These are phyloP conservation scores for Epichloe baconii DNA, from an alignment of 2,329 filamentous ascomycete genomes.

Conservation along the genomic window DNA sequence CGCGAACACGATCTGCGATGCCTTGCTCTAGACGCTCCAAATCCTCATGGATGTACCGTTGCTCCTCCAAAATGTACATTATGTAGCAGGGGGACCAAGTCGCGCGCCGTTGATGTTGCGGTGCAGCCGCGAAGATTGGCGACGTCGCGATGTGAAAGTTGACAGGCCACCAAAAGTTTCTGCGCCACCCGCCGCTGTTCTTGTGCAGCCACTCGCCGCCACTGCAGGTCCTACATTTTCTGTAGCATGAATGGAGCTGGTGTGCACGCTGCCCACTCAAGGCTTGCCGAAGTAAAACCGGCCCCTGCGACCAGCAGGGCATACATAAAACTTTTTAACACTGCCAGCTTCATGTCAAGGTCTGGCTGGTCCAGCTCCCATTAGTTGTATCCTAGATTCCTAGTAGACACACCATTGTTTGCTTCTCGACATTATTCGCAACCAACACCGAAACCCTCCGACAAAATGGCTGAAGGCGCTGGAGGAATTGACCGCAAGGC, in stretches of 20 bases:
- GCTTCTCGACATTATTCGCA: background rate
- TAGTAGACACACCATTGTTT: background rate
- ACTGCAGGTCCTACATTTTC: no score
- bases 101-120: background rate
- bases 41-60: slow-evolving; percentile 90
- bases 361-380: no score
- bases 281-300: slow-evolving; percentile 20
- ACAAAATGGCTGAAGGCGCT: slow-evolving; percentile 72
- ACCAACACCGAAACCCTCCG: background rate
- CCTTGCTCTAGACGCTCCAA: slow-evolving; percentile 91
- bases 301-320: slow-evolving; percentile 7
- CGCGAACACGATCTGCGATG: slow-evolving; percentile 74
- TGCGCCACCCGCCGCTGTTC: no score
- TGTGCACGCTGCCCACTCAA: background rate
- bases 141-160: background rate
- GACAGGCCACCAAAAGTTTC: no score
- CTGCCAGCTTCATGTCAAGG: background rate
- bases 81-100: slow-evolving; percentile 7
- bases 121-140: background rate
- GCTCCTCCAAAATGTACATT: slow-evolving; percentile 86
- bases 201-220: no score
- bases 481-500: slow-evolving; percentile 73
- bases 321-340: slow-evolving; percentile 16
- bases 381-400: no score
- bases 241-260: background rate